Conservation (phyloP, 1,139 yeast species). For the Protomyces inouyei region DNA sequence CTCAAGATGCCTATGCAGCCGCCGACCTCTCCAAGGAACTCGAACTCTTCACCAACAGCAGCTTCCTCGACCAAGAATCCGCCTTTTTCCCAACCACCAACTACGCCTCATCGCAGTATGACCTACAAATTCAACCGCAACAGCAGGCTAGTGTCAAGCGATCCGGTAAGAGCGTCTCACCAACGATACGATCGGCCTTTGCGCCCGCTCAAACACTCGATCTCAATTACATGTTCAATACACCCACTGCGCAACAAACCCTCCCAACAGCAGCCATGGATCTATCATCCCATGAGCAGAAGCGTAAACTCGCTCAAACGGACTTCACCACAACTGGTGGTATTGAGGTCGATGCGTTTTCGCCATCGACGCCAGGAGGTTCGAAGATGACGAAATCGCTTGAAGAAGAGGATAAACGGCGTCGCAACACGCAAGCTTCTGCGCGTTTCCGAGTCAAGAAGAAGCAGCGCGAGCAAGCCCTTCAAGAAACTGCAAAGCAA, state of each 20-base stretch:
- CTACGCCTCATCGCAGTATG: background rate
- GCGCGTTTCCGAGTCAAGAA: constrained; percentile 76
- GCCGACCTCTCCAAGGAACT: constrained; percentile 20
- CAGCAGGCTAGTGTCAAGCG: background rate
- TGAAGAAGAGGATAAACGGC: constrained; percentile 58
- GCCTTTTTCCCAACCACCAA: background rate
- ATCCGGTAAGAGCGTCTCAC: background rate
- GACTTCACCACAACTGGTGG: background rate
- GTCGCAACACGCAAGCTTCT: constrained; percentile 75
- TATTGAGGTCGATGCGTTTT: background rate
- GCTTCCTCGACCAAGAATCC: constrained; percentile 14
- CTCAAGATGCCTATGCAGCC: background rate
- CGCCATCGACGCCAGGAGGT: constrained; percentile 4
- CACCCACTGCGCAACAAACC: background rate
- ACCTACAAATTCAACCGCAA: background rate
- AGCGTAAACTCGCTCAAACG: background rate
- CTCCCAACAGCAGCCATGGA: background rate
- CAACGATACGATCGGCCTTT: background rate
- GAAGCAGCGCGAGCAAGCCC: constrained; percentile 76
- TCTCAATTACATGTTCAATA: background rate
- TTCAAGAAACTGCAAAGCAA: constrained; percentile 63
- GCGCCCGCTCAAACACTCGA: background rate
- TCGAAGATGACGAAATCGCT: constrained; percentile 28
- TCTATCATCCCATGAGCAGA: background rate
- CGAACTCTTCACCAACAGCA: constrained; percentile 23